Percentiles rank a stretch among this genome's conserved stretches.
phyloP scores from a whole-genome alignment of 106 monocot genomes.

The Posidonia australis region DNA sequence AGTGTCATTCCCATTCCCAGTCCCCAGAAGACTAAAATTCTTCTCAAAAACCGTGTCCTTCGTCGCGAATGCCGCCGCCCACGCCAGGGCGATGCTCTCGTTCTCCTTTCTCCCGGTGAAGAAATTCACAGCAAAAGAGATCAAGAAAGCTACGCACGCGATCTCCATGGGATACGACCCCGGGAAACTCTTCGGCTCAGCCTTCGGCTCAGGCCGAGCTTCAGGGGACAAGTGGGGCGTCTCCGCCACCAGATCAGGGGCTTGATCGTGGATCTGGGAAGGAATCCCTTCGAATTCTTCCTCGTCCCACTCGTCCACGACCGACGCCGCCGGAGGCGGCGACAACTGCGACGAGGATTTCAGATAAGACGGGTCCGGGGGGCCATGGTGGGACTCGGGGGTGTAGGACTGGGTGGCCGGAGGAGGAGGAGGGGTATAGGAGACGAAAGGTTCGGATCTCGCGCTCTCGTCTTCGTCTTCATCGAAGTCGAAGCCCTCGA shows the following conservation, averaged over 20 bases:
- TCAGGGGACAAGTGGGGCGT: constrained; percentile 2
- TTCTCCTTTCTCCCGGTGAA: constrained; percentile 77
- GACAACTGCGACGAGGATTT: background rate
- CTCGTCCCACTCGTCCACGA: constrained; percentile 67
- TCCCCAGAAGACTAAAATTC: constrained; percentile 87
- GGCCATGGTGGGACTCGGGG: constrained; percentile 14
- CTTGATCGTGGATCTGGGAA: constrained; percentile 5
- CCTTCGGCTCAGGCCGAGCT: background rate
- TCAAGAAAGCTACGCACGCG: constrained; percentile 61
- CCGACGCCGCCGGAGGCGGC: constrained; percentile 6
- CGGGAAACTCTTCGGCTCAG: constrained; percentile 5
- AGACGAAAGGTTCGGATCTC: background rate
- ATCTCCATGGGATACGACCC: constrained; percentile 54
- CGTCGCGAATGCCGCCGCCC: constrained; percentile 70
- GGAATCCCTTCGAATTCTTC: constrained; percentile 98
- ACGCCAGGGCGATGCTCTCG: constrained; percentile 72
- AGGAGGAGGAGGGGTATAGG: constrained; percentile 15
- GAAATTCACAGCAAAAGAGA: constrained; percentile 62
- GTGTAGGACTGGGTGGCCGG: constrained; percentile 13
- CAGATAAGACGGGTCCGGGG: constrained; percentile 15
- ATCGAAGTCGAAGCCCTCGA: constrained; percentile 38
- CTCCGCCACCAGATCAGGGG: background rate
- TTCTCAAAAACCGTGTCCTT: constrained; percentile 70
- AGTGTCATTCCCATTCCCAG: constrained; percentile 77
- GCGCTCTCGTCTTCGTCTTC: constrained; percentile 15